A percentile compares a stretch with the other conserved stretches of the same genome.
phyloP scores from a whole-genome alignment of 345 rosid species.

The Euphorbia peplus region DNA sequence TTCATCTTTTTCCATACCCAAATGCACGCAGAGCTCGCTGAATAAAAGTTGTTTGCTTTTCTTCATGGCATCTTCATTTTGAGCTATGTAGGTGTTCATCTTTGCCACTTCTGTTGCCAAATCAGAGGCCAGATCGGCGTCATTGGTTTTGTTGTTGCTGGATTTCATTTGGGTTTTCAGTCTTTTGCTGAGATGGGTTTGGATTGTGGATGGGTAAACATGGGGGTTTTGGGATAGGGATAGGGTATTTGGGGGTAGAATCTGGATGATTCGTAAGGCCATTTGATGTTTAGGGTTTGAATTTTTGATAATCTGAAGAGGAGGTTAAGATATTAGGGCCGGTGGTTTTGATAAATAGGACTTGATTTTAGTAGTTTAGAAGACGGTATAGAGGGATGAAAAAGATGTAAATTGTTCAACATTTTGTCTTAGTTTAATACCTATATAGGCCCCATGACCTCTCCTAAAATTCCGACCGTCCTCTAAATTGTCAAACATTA shows the following conservation, averaged over 20 bases:
- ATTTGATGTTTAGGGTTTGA: constrained; percentile 19
- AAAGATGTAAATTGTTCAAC: not conserved
- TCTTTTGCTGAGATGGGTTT: constrained; percentile 6
- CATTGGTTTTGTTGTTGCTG: constrained; percentile 21
- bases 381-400: not conserved
- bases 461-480: too few relatives aligned
- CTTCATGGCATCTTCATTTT: constrained; percentile 68
- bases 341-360: not conserved
- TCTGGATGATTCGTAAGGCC: constrained; percentile 40
- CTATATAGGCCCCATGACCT: too few relatives aligned
- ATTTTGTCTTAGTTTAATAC: too few relatives aligned
- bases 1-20: constrained; percentile 46
- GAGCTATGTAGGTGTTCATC: constrained; percentile 43
- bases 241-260: constrained; percentile 24
- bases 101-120: constrained; percentile 54
- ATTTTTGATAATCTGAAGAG: not conserved
- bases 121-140: constrained; percentile 54
- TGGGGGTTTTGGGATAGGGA: constrained; percentile 9
- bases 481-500: too few relatives aligned
- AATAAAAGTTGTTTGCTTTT: constrained; percentile 64
- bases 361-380: not conserved
- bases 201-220: not conserved
- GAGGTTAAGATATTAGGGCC: constrained; percentile 4
- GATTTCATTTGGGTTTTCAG: constrained; percentile 36
- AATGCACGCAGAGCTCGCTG: constrained; percentile 52